Conservation (phyloP, 306 rosid species). For the Mucuna pruriens region DNA sequence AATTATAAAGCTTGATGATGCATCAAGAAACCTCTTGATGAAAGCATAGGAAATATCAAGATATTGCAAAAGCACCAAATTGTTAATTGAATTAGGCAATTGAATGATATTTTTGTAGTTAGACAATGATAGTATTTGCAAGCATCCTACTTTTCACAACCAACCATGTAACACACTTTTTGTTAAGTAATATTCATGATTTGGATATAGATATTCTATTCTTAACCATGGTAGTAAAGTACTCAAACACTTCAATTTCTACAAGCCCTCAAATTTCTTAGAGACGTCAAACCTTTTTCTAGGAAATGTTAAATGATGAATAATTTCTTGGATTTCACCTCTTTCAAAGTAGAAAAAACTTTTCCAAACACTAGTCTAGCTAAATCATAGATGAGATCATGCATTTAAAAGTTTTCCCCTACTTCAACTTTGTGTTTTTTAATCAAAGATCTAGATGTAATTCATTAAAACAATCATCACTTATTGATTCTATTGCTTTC, state of each 20-base stretch:
- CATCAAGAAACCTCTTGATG: background rate
- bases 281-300: background rate
- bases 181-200: background rate
- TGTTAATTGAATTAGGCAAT: slow-evolving; percentile 1
- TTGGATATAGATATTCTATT: background rate
- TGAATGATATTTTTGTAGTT: background rate
- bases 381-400: background rate
- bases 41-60: background rate
- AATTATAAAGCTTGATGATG: background rate
- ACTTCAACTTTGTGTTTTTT: background rate
- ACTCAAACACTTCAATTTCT: background rate
- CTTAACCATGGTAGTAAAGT: background rate
- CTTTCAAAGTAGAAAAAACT: background rate
- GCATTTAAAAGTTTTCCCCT: background rate
- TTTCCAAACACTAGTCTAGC: background rate
- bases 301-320: background rate
- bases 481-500: background rate
- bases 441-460: background rate
- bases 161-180: background rate
- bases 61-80: background rate
- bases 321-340: background rate
- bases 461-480: background rate
- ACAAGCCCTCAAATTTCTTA: background rate
- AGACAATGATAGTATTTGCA: background rate
- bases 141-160: background rate